Base-by-base conservation (phyloP, 495 filamentous ascomycete genomes). In the Penicillium paradoxum region DNA sequence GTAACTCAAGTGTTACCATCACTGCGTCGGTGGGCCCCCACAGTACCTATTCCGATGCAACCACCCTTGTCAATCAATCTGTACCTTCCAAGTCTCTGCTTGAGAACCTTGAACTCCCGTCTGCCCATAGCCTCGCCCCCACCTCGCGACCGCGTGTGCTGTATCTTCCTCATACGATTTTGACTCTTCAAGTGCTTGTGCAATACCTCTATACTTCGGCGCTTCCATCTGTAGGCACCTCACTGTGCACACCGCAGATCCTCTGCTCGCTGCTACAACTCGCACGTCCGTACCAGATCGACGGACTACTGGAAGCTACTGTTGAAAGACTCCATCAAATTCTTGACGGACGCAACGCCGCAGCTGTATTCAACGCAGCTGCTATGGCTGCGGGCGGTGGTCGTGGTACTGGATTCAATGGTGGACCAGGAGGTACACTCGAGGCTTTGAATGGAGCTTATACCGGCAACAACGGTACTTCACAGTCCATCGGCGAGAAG, bases 331-430 rank as follows among this genome's bases (percentile, higher is more conserved):
- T 98, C 6, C 93, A 98, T 63, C 83, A 88, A 49, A 82, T 92
- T 7, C 83, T 98, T 3, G 95, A 98, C 60, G 89, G 85, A 11
- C 80, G 91, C 43, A 98, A 97, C 63, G 91, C 93, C 0, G 95
- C 93, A 0, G 93, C 95, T 14, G 90, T 97, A 13, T 98, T 97
- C 79, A 98, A 98, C 57, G 93, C 95, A 0, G 91, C 92, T 0
- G 93, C 93, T 42, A 97, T 97, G 93, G 95, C 92, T 3, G 95
- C 95, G 7, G 93, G 95, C 1, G 90, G 92, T 22, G 93, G 95
- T 1, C 77, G 89, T 2, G 87, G 86, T 47, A 87, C 73, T 63
- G 75, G 76, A 8, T 71, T 74, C 54, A 68, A 55, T 46, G 63
- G 66, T 46, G 74, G 74, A 7, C 65, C 68, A 9, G 72, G 74